Conservation (phyloP, 2,329 filamentous ascomycete species). For the Aureobasidium mangrovei region DNA sequence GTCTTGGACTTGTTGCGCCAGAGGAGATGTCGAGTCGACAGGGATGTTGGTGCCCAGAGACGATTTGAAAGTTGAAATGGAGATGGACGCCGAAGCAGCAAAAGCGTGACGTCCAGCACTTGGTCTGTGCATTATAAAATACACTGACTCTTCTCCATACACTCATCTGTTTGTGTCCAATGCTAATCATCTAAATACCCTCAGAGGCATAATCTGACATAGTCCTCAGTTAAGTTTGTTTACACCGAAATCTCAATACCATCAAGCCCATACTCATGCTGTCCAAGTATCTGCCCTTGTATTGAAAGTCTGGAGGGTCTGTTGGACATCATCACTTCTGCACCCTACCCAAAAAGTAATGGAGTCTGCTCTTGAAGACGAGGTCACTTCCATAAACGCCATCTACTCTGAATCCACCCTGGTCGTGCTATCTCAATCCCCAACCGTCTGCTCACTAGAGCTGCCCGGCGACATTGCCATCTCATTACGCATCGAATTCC, state of each 20-base stretch:
- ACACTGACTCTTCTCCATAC: no score
- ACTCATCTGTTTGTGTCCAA: no score
- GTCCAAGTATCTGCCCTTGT: no score
- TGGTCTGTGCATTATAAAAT: not conserved
- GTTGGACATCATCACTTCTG: no score
- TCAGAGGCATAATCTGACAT: no score
- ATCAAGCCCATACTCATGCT: no score
- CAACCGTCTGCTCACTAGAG: conserved; percentile 49
- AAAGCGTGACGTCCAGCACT: not conserved
- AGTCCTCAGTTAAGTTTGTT: no score
- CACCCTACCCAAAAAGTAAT: not conserved
- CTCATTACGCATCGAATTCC: conserved; percentile 55
- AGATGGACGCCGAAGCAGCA: not conserved
- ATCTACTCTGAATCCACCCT: conserved; percentile 69
- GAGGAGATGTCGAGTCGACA: not conserved
- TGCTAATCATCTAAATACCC: no score
- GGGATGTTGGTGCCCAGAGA: not conserved
- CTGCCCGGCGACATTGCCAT: conserved; percentile 55
- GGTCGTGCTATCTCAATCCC: conserved; percentile 12
- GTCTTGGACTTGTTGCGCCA: not conserved
- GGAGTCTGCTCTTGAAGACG: conserved; percentile 48
- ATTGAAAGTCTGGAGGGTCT: no score
- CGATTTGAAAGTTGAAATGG: not conserved
- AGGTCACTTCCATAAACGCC: conserved; percentile 73
- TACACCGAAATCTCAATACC: no score